Evolutionary conservation across 1,139 yeast genomes (phyloP).

Genomic region (Kodamaea derodonti): DNA sequence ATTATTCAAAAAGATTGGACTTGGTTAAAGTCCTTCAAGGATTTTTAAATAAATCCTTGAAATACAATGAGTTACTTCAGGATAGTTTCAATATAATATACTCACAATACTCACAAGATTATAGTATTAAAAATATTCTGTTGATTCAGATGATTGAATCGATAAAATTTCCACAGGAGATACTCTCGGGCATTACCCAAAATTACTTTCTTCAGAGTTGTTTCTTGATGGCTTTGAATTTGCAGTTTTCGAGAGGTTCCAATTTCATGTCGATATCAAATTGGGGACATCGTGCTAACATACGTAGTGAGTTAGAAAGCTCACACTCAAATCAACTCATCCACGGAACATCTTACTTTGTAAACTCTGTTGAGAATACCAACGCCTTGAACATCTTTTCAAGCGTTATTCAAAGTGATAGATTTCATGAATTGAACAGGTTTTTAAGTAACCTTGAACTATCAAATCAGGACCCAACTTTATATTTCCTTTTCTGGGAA

Average conservation of each 20-base stretch:
- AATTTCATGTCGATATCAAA: constrained; percentile 27
- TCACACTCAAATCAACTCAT: constrained; percentile 29
- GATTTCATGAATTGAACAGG: constrained; percentile 10
- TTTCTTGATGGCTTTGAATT: constrained; percentile 27
- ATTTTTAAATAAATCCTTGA: constrained; percentile 17
- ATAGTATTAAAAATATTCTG: constrained; percentile 17
- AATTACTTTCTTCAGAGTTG: constrained; percentile 28
- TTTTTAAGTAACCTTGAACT: constrained; percentile 14
- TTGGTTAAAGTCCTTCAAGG: constrained; percentile 18
- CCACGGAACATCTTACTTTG: constrained; percentile 20
- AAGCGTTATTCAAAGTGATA: constrained; percentile 9
- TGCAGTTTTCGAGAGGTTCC: constrained; percentile 21
- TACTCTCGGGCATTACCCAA: constrained; percentile 13
- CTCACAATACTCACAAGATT: constrained; percentile 20
- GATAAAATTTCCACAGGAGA: constrained; percentile 15
- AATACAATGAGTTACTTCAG: constrained; percentile 9
- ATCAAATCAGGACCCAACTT: constrained; percentile 15
- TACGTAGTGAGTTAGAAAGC: constrained; percentile 9
- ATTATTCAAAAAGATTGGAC: constrained; percentile 14
- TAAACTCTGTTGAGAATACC: constrained; percentile 21
- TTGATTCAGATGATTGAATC: constrained; percentile 22
- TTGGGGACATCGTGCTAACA: constrained; percentile 3
- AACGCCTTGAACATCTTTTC: constrained; percentile 16
- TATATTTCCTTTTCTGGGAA: constrained; percentile 31
- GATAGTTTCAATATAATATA: constrained; percentile 20